Conservation (phyloP, 140 eudicot species). For the Stevia rebaudiana region DNA sequence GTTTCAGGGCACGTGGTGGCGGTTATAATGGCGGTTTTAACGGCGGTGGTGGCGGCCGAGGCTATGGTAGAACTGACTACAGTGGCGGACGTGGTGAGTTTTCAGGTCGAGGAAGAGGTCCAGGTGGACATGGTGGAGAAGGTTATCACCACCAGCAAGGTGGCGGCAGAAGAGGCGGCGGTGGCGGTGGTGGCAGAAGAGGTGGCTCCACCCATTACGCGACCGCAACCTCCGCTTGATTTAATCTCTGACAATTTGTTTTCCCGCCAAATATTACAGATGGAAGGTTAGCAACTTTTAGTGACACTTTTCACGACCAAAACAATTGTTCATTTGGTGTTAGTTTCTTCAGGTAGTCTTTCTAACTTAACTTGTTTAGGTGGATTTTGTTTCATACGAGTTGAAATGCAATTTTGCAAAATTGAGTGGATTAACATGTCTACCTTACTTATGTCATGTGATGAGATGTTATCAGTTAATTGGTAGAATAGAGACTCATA, state of each 20-base stretch:
- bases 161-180: constrained; percentile 42
- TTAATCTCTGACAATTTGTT: constrained; percentile 20
- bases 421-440: background rate
- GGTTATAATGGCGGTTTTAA: no score
- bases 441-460: background rate
- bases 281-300: constrained; percentile 25
- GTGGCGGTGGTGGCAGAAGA: constrained; percentile 46
- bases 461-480: no score
- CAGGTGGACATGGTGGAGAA: constrained; percentile 57
- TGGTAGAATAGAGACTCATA: no score
- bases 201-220: constrained; percentile 38
- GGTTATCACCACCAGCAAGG: constrained; percentile 45
- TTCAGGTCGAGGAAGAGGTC: constrained; percentile 48
- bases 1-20: constrained; percentile 67
- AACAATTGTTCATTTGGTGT: constrained; percentile 21
- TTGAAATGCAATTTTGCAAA: background rate
- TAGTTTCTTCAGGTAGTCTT: constrained; percentile 34
- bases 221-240: constrained; percentile 26
- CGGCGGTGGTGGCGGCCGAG: constrained; percentile 52
- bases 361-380: constrained; percentile 32
- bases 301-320: background rate
- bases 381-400: no score
- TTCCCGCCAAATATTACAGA: constrained; percentile 10
- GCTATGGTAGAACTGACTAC: constrained; percentile 52
- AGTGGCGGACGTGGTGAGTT: constrained; percentile 49